Conservation (phyloP, 73 alveolate genomes). For the Paraurostyla sp. region DNA sequence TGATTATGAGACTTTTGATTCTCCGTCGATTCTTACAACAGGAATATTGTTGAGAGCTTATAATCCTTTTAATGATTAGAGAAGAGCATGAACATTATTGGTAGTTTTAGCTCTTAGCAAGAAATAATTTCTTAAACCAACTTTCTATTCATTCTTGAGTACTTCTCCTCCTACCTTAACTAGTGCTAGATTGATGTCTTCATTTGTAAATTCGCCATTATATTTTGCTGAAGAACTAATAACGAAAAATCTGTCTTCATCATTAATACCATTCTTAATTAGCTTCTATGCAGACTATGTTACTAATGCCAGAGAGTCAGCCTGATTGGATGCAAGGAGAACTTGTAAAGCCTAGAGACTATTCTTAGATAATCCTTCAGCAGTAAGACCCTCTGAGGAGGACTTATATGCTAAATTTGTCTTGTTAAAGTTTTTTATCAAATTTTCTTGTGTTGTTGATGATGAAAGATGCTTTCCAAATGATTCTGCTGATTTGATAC, state of each 20-base stretch:
- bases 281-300: not conserved
- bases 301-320: not conserved
- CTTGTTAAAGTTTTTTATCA: no score
- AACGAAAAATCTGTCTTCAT: not conserved
- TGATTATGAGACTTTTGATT: not conserved
- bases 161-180: not conserved
- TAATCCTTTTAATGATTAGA: not conserved
- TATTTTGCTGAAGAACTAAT: not conserved
- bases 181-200: not conserved
- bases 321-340: no score
- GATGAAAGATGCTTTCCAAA: no score
- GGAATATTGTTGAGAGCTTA: not conserved
- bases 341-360: no score
- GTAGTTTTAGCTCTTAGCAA: not conserved
- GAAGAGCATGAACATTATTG: not conserved
- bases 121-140: not conserved
- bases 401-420: no score
- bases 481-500: no score
- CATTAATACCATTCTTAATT: not conserved
- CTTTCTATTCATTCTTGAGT: not conserved
- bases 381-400: no score
- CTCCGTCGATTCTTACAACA: not conserved
- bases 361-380: no score
- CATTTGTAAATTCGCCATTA: not conserved
- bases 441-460: no score